Evolutionary conservation across 1,139 yeast genomes (phyloP), one percentile per base, ranked within the genome.

Genomic region (Groenewaldozyma auringiensis): DNA sequence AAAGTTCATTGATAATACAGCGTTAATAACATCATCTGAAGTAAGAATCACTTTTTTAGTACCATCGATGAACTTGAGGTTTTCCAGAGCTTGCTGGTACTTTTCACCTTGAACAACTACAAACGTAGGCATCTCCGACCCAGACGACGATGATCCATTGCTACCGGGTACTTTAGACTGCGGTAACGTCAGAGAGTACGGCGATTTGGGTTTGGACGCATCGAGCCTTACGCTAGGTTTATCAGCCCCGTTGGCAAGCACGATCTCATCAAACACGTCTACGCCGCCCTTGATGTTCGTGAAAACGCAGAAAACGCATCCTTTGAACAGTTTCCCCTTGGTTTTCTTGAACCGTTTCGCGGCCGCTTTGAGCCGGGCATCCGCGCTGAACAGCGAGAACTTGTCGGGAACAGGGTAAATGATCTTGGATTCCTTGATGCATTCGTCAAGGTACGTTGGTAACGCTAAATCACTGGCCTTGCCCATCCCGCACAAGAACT

Each of bases 221-320:
- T 17, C n/a, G 4, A 35, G 38, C 14, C 38, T 16, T n/a, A 35
- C 21, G 13, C 22, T 14, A 4, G 41, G 32, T 11, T 46, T 39
- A 2, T 29, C 40, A 4, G 42, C 43, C 21, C 95, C 95, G 61
- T 87, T 95, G 2, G 81, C 75, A 38, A 65, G 66, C 17, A 87
- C 67, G 20, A 88, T 81, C 37, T 78, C 70, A 1, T 80, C 69
- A 21, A 86, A 74, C 1, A 79, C 74, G 0, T 74, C 75, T 2
- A 70, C 64, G 0, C 94, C 88, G 22, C 94, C 95, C n/a, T 79
- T 76, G 31, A 83, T 68, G 43, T 77, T 78, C 1, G 75, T 60
- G 0, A 86, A 74, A 2, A 87, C 64, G 55, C 82, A 81, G 49
- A 88, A 68, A 2, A 63, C 61, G 31, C 73, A 55, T 0, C 70